Base-by-base conservation (phyloP, 1,284 basidiomycete species). In the Lentinula novae-zelandiae region DNA sequence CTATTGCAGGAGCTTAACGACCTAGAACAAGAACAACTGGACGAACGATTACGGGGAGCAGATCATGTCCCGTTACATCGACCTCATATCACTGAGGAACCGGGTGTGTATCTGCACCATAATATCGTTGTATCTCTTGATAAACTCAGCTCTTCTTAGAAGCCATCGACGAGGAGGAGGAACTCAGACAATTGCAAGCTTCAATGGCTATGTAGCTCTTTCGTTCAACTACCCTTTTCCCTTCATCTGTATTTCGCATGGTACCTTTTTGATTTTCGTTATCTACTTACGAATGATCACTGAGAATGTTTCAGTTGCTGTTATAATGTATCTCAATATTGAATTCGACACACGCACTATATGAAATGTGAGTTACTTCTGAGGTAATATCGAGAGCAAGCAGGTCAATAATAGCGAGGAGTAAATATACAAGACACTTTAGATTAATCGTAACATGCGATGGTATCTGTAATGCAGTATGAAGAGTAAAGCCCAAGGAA, bases 131-230 rank as follows among this genome's bases (percentile, higher is more conserved):
- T 3, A 46, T 27, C 12, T 46, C 31, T 17, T 13, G 39, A 46
- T 3, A 27, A 15, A 46, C 42, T 61, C 56, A 42, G 22, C 48
- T 7, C 17, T 60, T 57, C 39, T 62, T 67, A 73, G 88, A 86
- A 69, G 93, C 96, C 71, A 93, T 92, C 73, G 94, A 97, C 79
- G 96, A 98, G 74, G 96, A 96, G 67, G 89, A 85, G 51, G 90
- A 98, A 76, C 86, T 99, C 71, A 87, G 85, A 73, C 88, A 94
- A 73, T 80, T 99, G 67, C 96, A 98, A 78, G 96, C 95, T 17
- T 62, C 62, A 22, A 53, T 62, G 60, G 62, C 62, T 44, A 54
- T 61, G 57, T 66, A 63, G 49, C 42, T 58, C 52, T 33, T 39
- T 3, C 27, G 44, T 49, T 5, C 36, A 7, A 36, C 33, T 54